Evolutionary conservation across 148 eudicot species (phyloP), one percentile per base, ranked within the genome.

Genomic region (Talinum fruticosum): DNA sequence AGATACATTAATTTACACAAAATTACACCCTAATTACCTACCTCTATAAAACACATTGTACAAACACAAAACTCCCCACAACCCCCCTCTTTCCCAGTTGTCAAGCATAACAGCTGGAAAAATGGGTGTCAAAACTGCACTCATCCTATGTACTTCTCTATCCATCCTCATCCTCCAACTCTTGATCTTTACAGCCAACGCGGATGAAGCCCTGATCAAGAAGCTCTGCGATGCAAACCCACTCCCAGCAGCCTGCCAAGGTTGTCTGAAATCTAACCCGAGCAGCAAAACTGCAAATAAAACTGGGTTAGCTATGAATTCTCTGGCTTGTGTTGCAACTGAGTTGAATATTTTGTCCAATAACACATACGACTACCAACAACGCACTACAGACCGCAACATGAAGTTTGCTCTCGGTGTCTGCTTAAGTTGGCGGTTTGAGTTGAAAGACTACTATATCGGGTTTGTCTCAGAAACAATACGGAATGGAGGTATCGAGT

Each of bases 261-360:
- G 14, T 8, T 82, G 84, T 15, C 64, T 82, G 0, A 0, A 32
- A 10, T 67, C 75, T 10, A 74, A 54, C 23, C 70, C 74, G 36
- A 32, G 70, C 26, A 57, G 49, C 34, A 14, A 26, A 59, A 78
- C 29, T 33, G 76, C 81, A 30, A 34, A 45, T 23, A 78, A 82
- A 6, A 66, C 24, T 44, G 80, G 38, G 19, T n/a, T 77, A 37
- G 69, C 54, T 10, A 1, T 37, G 15, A 53, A 19, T 18, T 71
- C 57, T 41, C 29, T 82, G 75, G 21, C 21, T 1, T 82, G 84
- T 57, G 80, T 45, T 5, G 49, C 69, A 33, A 16, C 24, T 37
- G 70, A 26, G 0, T 23, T 77, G 16, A 41, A 24, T 32, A 0
- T 15, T 12, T 6, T 73, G 15, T 73, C 14, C 65, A n/a, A 77